These are phyloP conservation scores for Coleophoma eucalyptorum DNA, from an alignment of 2,329 filamentous ascomycete genomes.

Conservation along the genomic window DNA sequence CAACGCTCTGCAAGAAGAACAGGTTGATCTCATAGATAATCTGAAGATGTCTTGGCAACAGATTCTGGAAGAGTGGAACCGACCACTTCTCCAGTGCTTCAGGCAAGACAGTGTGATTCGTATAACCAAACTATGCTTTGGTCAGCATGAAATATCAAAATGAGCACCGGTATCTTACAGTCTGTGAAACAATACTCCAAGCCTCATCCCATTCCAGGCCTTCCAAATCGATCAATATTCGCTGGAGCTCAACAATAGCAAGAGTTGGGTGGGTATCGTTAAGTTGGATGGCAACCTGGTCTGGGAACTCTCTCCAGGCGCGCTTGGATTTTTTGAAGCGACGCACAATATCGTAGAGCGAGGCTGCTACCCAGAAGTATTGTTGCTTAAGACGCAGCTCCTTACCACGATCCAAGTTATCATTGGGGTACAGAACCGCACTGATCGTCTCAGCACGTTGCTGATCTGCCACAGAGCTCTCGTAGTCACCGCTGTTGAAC, in stretches of 20 bases:
- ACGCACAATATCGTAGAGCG: slow-evolving; percentile 91
- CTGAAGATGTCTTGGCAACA: slow-evolving; percentile 89
- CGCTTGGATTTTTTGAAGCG: slow-evolving; percentile 97
- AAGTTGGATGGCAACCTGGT: slow-evolving; percentile 94
- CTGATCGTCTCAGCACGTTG: slow-evolving; percentile 99
- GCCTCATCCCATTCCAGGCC: slow-evolving; percentile 90
- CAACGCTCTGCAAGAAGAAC: slow-evolving; percentile 85
- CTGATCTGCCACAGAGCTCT: slow-evolving; percentile 93
- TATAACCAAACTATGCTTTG: slow-evolving; percentile 72
- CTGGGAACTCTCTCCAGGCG: slow-evolving; percentile 86
- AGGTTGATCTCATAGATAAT: slow-evolving; percentile 99
- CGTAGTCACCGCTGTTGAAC: slow-evolving; percentile 97
- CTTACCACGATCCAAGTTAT: slow-evolving; percentile 94
- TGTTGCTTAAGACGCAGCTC: slow-evolving; percentile 98
- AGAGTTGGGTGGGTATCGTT: slow-evolving; percentile 98
- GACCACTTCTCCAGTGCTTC: slow-evolving; percentile 99
- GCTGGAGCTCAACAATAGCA: slow-evolving; percentile 91
- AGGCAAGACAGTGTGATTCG: slow-evolving; percentile 95
- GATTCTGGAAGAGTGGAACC: slow-evolving; percentile 84
- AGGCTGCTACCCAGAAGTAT: slow-evolving; percentile 99
- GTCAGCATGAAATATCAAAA: no score
- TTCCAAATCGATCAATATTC: slow-evolving; percentile 86
- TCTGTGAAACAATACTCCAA: slow-evolving; percentile 75
- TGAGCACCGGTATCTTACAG: slow-evolving; percentile 38
- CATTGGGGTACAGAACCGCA: slow-evolving; percentile 94